These are phyloP conservation scores for Boletus speciosus DNA, from an alignment of 768 basidiomycete genomes.

Conservation along the genomic window DNA sequence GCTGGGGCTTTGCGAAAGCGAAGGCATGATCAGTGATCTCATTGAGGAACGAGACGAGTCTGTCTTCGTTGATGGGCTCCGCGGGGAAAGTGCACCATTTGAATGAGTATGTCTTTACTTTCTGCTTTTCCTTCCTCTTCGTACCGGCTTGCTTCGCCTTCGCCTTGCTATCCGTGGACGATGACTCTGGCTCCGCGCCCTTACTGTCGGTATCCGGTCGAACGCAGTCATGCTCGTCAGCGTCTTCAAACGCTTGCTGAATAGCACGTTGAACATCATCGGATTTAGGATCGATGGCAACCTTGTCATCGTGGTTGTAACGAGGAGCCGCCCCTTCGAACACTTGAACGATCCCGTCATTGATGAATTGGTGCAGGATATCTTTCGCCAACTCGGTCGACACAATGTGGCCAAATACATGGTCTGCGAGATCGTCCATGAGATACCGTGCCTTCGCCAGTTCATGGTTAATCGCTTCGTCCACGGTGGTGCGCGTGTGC, in stretches of 20 bases:
- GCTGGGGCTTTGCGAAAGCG: not conserved
- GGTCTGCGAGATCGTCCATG: not conserved
- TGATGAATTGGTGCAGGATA: not conserved
- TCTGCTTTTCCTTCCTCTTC: not conserved
- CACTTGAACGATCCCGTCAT: not conserved
- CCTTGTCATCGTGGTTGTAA: not conserved
- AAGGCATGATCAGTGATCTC: conserved; percentile 6
- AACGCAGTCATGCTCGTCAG: not conserved
- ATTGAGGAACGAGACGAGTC: conserved; percentile 8
- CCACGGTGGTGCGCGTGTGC: not conserved
- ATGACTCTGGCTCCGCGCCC: not conserved
- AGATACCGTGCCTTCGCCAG: conserved; percentile 2
- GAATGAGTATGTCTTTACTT: conserved; percentile 1
- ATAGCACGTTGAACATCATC: not conserved
- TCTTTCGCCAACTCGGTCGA: not conserved
- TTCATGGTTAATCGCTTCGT: conserved; percentile 1
- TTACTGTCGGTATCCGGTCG: not conserved
- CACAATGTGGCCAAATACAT: conserved; percentile 4
- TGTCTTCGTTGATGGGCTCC: conserved; percentile 1
- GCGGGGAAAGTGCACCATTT: not conserved
- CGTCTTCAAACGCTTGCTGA: not conserved
- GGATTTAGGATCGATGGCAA: not conserved
- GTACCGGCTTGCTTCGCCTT: not conserved
- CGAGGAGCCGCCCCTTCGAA: not conserved
- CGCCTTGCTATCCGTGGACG: not conserved